Base-by-base conservation (phyloP, 176 grass and related monocot genomes). In the Microstegium vimineum region DNA sequence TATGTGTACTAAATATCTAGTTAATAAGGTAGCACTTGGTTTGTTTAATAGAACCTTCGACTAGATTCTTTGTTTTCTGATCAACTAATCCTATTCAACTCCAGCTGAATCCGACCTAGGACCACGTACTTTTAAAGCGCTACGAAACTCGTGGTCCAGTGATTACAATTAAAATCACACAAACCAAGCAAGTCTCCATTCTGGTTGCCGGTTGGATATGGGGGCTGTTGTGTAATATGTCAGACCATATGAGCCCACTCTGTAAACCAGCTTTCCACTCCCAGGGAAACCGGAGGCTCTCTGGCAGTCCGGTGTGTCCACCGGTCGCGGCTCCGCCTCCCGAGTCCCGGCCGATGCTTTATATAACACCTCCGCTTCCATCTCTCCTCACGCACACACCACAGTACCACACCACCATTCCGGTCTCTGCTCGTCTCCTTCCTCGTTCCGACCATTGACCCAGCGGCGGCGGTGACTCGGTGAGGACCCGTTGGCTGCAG, bases 191-290 rank as follows among this genome's bases (percentile, higher is more conserved):
- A 62, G 9, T 64, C 7, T 23, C 28, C 76, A 1, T 47, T 20
- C 28, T 16, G n/a, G 40, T 38, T 14, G n/a, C n/a, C 8, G 26
- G 34, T 49, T 79, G 30, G 62, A 67, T 51, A 18, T 17, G 61
- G 82, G 82, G 82, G 35, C 59, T 65, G 40, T 66, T 51, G 32
- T 33, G 34, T 81, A 68, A 57, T 47, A 14, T 42, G n/a, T 0
- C 37, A 26, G 38, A 30, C 65, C 36, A 25, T 18, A 25, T 18
- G 60, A 41, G 4, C 40, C 61, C 61, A 46, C 14, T 17, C 5
- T 22, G 5, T 9, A 83, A 90, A 87, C 70, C 88, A 76, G 79
- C 34, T 79, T 85, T 75, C 80, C 79, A 38, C 81, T 91, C 78
- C 72, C 79, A 69, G 73, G 8, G 63, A 84, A 84, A 84, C 82